Evolutionary conservation across 306 rosid species (phyloP), one percentile per base, ranked within the genome.

Genomic region (Vigna angularis): DNA sequence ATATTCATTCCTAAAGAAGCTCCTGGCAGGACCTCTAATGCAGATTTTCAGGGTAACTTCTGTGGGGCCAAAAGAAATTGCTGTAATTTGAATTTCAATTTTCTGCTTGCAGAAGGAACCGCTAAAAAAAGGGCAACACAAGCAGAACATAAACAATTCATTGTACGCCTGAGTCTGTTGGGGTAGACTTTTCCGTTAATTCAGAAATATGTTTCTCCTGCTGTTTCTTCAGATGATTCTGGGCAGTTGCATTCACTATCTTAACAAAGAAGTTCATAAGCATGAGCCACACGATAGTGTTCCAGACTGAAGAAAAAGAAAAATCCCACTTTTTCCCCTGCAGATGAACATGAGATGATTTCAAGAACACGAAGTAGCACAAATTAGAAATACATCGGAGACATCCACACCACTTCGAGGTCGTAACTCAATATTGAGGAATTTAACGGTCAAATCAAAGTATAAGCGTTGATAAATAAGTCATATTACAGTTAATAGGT

Each of bases 281-380:
- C 99, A 96, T 96, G 59, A 96, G 93, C 99, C 99, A 96, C 52
- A 96, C 99, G 44, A 96, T 26, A 1, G 96, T 85, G 86, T 87
- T 96, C 99, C 99, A 96, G 53, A 93, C 44, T 10, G 94, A 81
- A 22, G 98, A 58, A 44, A 96, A 83, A 2, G 99, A 96, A 73
- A 96, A 90, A 84, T 89, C 94, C 99, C 98, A 96, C 65, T 78
- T 90, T 71, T 88, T 89, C 20, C 74, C 94, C 99, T 96, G 87
- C 55, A 83, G 59, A 40, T 28, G 48, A 75, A 32, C 15, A 73
- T 16, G 61, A 71, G 65, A 70, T 62, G 58, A 61, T 34, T 50
- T 65, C 47, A 50, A 59, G 72, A 36, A 3, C 55, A 32, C 55
- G 22, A 55, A 44, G 44, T 34, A 63, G 49, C 42, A 63, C 57